These are phyloP conservation scores for Phoenix dactylifera DNA, from an alignment of 176 grass and related monocot species.

Conservation along the genomic window DNA sequence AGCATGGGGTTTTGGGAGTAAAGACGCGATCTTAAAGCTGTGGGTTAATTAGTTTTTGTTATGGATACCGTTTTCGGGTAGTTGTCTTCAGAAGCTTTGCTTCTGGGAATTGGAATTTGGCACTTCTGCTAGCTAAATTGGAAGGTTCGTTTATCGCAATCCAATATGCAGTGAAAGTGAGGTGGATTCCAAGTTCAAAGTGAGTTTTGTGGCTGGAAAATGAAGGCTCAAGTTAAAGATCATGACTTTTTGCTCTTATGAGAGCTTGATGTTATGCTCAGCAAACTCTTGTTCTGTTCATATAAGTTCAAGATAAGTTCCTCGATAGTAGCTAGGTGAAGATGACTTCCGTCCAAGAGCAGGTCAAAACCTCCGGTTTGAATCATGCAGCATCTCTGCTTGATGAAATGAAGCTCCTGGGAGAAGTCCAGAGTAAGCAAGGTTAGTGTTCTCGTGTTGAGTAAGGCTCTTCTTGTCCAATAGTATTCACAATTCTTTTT, in stretches of 20 bases:
- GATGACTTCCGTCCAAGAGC: conserved; percentile 55
- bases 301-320: too few species aligned
- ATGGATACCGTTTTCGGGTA: not conserved
- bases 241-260: too few species aligned
- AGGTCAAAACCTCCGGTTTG: conserved; percentile 33
- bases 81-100: not conserved
- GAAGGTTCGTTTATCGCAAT: too few species aligned
- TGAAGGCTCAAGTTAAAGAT: too few species aligned
- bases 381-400: conserved; percentile 67
- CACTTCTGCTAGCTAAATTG: too few species aligned
- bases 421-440: conserved; percentile 55
- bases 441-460: not conserved
- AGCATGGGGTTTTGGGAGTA: not conserved
- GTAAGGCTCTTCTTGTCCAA: not conserved
- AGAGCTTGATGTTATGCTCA: too few species aligned
- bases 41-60: not conserved
- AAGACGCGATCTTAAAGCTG: conserved; percentile 9
- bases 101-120: not conserved
- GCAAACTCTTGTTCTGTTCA: too few species aligned
- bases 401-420: conserved; percentile 94
- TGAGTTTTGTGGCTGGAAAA: too few species aligned
- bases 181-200: too few species aligned
- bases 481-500: too few species aligned
- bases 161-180: too few species aligned
- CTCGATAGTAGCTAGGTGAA: not conserved